Conservation (phyloP, 2,329 filamentous ascomycete genomes). For the Erysiphe pulchra region DNA sequence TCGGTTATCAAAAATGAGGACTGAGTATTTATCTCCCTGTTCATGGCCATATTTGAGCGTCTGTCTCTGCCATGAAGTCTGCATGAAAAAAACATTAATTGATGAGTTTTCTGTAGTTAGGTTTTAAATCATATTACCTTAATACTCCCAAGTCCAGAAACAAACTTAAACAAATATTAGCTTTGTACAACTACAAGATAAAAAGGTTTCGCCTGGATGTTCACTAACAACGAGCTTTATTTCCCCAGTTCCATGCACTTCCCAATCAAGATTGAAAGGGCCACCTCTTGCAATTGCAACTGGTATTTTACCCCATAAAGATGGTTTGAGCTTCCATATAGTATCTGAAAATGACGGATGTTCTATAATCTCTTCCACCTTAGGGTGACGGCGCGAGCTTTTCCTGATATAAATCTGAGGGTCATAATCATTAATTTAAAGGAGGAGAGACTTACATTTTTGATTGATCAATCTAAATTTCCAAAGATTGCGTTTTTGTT, state of each 20-base stretch:
- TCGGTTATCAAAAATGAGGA: constrained; percentile 60
- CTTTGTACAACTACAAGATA: constrained; percentile 5
- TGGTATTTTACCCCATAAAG: constrained; percentile 29
- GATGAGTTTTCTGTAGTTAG: background rate
- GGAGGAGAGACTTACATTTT: background rate
- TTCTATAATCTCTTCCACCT: constrained; percentile 29
- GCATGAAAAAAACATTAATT: constrained; percentile 9
- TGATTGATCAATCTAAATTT: background rate
- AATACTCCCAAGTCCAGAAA: constrained; percentile 55
- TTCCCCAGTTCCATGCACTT: constrained; percentile 52
- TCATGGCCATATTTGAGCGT: constrained; percentile 61
- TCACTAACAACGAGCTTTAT: constrained; percentile 38
- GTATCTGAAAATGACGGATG: constrained; percentile 42
- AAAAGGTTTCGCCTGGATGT: background rate
- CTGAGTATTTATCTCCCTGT: constrained; percentile 38
- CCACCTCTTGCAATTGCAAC: constrained; percentile 50
- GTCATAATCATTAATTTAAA: background rate
- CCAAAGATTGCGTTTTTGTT: too few species aligned
- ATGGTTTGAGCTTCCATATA: constrained; percentile 43
- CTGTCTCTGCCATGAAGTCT: constrained; percentile 56
- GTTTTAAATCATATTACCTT: constrained; percentile 12
- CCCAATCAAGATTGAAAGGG: constrained; percentile 51
- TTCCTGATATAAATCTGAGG: constrained; percentile 3
- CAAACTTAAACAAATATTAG: constrained; percentile 25
- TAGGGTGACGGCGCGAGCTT: constrained; percentile 9